These are phyloP conservation scores for Saturnispora zaruensis DNA, from an alignment of 805 yeast species.

Conservation along the genomic window DNA sequence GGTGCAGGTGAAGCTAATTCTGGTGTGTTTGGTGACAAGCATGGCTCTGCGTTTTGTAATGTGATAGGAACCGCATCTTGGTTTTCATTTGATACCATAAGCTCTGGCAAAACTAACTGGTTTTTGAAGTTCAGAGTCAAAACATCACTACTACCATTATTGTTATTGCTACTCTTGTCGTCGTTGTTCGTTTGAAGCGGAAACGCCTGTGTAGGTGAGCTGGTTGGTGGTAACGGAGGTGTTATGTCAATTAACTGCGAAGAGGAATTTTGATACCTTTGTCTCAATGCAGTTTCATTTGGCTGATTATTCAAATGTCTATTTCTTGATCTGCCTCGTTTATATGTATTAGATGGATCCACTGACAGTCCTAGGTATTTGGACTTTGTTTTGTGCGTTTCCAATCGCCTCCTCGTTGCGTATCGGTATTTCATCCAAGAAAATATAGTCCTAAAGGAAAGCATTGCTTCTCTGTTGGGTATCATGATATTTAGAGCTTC, in stretches of 20 bases:
- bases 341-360: neutral
- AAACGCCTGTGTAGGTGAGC: neutral
- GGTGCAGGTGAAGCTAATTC: neutral
- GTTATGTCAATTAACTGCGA: neutral
- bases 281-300: slow-evolving; percentile 1
- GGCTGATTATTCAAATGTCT: neutral
- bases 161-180: neutral
- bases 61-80: neutral
- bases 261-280: neutral
- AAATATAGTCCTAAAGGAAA: slow-evolving; percentile 5
- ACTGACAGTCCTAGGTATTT: neutral
- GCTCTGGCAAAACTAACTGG: neutral
- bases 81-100: neutral
- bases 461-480: slow-evolving; percentile 12
- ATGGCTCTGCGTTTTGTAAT: neutral
- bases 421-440: neutral
- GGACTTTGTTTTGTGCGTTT: neutral
- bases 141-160: neutral
- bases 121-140: slow-evolving; percentile 2
- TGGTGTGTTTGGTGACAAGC: neutral
- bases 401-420: neutral
- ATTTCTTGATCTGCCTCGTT: neutral
- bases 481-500: slow-evolving; percentile 29
- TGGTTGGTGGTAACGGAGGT: neutral
- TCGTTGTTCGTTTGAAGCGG: neutral